A percentile compares a stretch with the other conserved stretches of the same genome.
phyloP scores from a whole-genome alignment of 176 grass and related monocot species.

The Rhipidocladum racemiflorum region DNA sequence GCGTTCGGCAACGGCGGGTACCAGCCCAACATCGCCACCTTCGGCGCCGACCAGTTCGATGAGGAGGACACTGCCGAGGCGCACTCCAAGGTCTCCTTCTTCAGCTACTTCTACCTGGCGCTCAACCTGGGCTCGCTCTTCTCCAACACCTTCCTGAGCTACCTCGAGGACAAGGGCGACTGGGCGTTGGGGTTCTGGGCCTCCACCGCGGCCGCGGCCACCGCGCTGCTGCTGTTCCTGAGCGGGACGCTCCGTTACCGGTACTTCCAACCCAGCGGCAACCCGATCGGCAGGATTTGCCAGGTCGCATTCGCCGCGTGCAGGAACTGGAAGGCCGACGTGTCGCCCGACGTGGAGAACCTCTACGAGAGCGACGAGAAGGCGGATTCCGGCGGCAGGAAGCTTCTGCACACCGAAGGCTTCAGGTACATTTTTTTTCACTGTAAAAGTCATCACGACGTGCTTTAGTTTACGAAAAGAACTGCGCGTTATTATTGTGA shows the following conservation, averaged over 20 bases:
- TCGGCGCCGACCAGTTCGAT: conserved; percentile 93
- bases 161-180: conserved; percentile 65
- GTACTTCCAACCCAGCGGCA: conserved; percentile 54
- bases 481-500: not conserved
- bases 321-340: conserved; percentile 58
- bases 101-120: conserved; percentile 98
- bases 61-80: conserved; percentile 57
- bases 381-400: conserved; percentile 31
- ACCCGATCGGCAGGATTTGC: conserved; percentile 57
- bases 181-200: conserved; percentile 83
- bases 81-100: conserved; percentile 90
- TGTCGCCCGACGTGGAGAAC: conserved; percentile 12
- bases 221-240: conserved; percentile 64
- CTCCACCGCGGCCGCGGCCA: conserved; percentile 54
- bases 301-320: conserved; percentile 63
- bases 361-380: conserved; percentile 62
- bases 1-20: conserved; percentile 95
- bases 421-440: conserved; percentile 39
- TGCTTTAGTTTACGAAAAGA: not conserved
- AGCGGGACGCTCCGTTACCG: conserved; percentile 54
- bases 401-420: conserved; percentile 52
- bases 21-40: conserved; percentile 88
- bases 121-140: conserved; percentile 97
- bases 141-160: conserved; percentile 93
- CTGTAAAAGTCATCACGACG: not conserved